These are phyloP conservation scores for Wickerhamiella australiensis DNA, from an alignment of 805 yeast genomes.

Conservation along the genomic window DNA sequence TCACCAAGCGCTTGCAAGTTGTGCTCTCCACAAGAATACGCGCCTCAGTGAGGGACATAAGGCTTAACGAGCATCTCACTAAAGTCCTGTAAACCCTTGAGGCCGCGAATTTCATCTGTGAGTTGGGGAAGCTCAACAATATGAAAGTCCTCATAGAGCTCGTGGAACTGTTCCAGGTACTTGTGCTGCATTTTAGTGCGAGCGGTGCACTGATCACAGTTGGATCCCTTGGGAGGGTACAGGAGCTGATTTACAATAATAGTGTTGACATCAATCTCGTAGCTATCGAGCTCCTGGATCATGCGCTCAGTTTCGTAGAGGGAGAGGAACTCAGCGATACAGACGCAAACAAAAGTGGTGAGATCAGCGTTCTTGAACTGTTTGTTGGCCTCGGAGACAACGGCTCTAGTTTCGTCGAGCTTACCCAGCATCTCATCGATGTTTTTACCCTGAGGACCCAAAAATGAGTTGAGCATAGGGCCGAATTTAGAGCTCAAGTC, in stretches of 20 bases:
- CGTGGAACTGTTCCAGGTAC: slow-evolving; percentile 89
- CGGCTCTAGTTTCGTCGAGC: slow-evolving; percentile 64
- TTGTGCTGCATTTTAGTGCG: slow-evolving; percentile 94
- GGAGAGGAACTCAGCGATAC: slow-evolving; percentile 93
- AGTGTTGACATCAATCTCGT: slow-evolving; percentile 92
- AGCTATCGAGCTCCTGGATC: slow-evolving; percentile 90
- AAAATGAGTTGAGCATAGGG: slow-evolving; percentile 69
- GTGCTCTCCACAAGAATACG: not conserved
- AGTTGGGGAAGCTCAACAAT: slow-evolving; percentile 89
- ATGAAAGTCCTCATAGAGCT: slow-evolving; percentile 93
- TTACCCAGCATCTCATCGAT: slow-evolving; percentile 61
- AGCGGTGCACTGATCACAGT: slow-evolving; percentile 80
- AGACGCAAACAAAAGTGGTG: slow-evolving; percentile 87
- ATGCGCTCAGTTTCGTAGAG: slow-evolving; percentile 94
- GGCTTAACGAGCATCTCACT: slow-evolving; percentile 70
- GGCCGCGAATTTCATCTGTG: slow-evolving; percentile 90
- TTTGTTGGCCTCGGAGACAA: slow-evolving; percentile 77
- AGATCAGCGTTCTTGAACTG: slow-evolving; percentile 94
- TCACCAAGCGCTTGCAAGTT: not conserved
- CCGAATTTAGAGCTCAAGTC: slow-evolving; percentile 80
- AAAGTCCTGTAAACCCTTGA: slow-evolving; percentile 70
- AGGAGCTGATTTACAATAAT: slow-evolving; percentile 90
- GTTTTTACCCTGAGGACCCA: slow-evolving; percentile 40
- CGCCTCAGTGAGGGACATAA: not conserved
- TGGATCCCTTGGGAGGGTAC: slow-evolving; percentile 58